phyloP scores from a whole-genome alignment of 2,329 filamentous ascomycete species.

The Tolypocladium sp. region DNA sequence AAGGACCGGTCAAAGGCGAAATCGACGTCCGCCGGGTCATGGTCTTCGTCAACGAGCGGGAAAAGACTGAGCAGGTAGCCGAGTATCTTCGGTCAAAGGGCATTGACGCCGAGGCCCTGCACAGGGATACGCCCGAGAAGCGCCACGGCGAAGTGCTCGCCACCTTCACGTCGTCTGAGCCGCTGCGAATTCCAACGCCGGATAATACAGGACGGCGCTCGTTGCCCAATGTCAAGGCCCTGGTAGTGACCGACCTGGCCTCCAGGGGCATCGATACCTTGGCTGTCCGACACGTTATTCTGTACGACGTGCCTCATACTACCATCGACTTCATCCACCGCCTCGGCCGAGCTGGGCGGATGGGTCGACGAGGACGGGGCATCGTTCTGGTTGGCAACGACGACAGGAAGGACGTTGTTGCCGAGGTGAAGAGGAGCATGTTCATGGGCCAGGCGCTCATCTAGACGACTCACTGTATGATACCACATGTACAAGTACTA shows the following conservation, averaged over 20 bases:
- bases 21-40: slow-evolving; percentile 75
- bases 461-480: neutral
- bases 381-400: slow-evolving; percentile 85
- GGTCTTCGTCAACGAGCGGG: slow-evolving; percentile 94
- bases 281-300: slow-evolving; percentile 79
- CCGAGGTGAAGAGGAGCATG: slow-evolving; percentile 86
- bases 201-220: slow-evolving; percentile 31
- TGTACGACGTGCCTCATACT: slow-evolving; percentile 96
- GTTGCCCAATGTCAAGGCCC: slow-evolving; percentile 73
- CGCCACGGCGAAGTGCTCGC: slow-evolving; percentile 69
- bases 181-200: slow-evolving; percentile 23
- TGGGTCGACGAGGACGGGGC: slow-evolving; percentile 82
- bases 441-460: slow-evolving; percentile 72
- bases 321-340: slow-evolving; percentile 98
- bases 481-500: neutral
- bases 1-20: slow-evolving; percentile 43
- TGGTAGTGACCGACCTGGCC: slow-evolving; percentile 89
- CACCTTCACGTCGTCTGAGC: slow-evolving; percentile 54
- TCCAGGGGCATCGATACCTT: slow-evolving; percentile 92
- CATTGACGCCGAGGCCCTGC: slow-evolving; percentile 78
- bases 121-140: slow-evolving; percentile 72
- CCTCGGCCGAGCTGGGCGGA: slow-evolving; percentile 81
- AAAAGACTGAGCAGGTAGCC: slow-evolving; percentile 74
- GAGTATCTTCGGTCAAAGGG: slow-evolving; percentile 74
- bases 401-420: slow-evolving; percentile 82